Evolutionary conservation across 139 green algal genomes (phyloP).

Genomic region (Astrephomene gubernaculifera): DNA sequence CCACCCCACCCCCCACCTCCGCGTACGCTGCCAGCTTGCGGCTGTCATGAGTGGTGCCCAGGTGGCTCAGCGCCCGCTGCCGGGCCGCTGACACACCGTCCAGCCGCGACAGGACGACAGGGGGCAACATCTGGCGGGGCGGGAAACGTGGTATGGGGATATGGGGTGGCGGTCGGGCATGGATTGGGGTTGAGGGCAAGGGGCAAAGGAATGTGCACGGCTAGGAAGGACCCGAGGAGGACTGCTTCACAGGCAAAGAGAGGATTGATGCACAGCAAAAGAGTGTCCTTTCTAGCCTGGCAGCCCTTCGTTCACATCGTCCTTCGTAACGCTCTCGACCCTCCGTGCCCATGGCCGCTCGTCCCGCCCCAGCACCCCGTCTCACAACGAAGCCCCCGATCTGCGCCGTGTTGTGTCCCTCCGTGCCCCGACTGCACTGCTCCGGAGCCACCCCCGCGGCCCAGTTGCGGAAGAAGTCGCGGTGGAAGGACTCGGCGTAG

Average conservation of each 20-base stretch:
- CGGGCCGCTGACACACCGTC: slow-evolving; percentile 42
- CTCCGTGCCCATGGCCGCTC: too few relatives aligned
- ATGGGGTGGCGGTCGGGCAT: too few relatives aligned
- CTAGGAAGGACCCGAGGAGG: too few relatives aligned
- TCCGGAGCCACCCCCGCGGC: slow-evolving; percentile 63
- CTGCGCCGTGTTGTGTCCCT: slow-evolving; percentile 75
- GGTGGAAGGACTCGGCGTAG: slow-evolving; percentile 72
- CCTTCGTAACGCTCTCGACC: too few relatives aligned
- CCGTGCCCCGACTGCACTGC: slow-evolving; percentile 62
- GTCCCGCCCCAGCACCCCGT: too few relatives aligned
- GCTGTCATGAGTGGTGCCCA: slow-evolving; percentile 66
- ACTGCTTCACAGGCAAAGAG: too few relatives aligned
- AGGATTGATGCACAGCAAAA: too few relatives aligned
- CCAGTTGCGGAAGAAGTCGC: slow-evolving; percentile 76
- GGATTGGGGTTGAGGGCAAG: too few relatives aligned
- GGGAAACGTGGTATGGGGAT: too few relatives aligned
- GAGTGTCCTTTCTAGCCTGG: too few relatives aligned
- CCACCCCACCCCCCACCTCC: slow-evolving; percentile 29
- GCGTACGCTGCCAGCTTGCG: slow-evolving; percentile 62
- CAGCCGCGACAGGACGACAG: slow-evolving; percentile 58
- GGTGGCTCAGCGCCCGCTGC: slow-evolving; percentile 52
- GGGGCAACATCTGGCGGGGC: slow-evolving; percentile 64
- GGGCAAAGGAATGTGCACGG: too few relatives aligned
- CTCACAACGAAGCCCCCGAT: slow-evolving; percentile 77
- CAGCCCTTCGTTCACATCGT: too few relatives aligned